Conservation (phyloP, 1,284 basidiomycete species). For the Ustilago sp. region DNA sequence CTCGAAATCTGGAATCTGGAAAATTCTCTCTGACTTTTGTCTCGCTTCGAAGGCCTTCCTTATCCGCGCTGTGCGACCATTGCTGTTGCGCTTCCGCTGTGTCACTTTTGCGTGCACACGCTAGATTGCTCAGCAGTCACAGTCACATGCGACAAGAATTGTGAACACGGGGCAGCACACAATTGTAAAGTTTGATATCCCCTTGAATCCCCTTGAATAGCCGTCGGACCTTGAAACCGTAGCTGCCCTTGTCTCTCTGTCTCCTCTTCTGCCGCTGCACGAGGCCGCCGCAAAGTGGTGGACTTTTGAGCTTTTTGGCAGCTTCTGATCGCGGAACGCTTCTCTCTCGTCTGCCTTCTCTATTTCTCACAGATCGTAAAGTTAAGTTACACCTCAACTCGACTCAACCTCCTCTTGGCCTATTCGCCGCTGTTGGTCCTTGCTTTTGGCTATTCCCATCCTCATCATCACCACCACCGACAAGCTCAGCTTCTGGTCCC, state of each 20-base stretch:
- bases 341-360: background rate
- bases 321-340: background rate
- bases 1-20: slow-evolving; percentile 4
- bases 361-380: background rate
- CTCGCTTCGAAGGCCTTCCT: background rate
- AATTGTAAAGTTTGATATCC: background rate
- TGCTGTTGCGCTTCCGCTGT: slow-evolving; percentile 5
- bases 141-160: background rate
- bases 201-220: background rate
- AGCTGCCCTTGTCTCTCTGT: background rate
- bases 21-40: slow-evolving; percentile 1
- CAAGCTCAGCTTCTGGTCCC: background rate
- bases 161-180: background rate
- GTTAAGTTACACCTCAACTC: slow-evolving; percentile 5
- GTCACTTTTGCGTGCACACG: background rate
- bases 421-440: background rate
- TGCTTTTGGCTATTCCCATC: background rate
- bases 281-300: background rate
- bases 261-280: background rate
- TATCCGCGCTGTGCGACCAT: background rate
- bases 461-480: background rate
- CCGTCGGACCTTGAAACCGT: background rate
- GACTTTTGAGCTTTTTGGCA: slow-evolving; percentile 4
- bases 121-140: slow-evolving; percentile 2
- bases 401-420: background rate